These are phyloP conservation scores for Aureobasidium sp. DNA, from an alignment of 2,329 filamentous ascomycete species.

Conservation along the genomic window DNA sequence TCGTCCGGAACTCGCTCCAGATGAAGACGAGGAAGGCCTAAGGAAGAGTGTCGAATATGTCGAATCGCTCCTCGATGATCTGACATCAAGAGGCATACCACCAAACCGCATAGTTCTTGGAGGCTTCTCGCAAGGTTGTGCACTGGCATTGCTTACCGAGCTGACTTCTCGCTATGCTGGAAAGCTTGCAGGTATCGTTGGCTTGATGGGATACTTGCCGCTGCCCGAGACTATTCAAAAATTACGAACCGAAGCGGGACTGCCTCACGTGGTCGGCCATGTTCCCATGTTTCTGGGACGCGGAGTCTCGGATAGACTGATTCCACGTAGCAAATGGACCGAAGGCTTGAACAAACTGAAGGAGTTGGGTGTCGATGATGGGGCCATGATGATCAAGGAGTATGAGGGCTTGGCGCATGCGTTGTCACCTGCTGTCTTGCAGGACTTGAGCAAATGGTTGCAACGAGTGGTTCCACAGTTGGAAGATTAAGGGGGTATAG, in stretches of 20 bases:
- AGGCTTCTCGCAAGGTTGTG: constrained; percentile 42
- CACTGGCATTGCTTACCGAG: constrained; percentile 35
- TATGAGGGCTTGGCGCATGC: constrained; percentile 42
- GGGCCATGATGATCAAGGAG: constrained; percentile 32
- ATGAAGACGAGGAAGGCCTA: constrained; percentile 39
- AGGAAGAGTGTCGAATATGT: constrained; percentile 31
- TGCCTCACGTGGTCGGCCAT: constrained; percentile 26
- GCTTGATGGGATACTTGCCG: constrained; percentile 41
- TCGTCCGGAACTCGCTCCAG: constrained; percentile 35
- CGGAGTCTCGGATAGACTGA: constrained; percentile 38
- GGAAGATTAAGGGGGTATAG: constrained; percentile 16
- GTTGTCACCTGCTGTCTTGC: constrained; percentile 33
- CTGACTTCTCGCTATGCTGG: constrained; percentile 32
- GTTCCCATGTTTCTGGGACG: constrained; percentile 39
- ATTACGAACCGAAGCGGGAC: constrained; percentile 28
- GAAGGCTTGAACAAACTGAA: constrained; percentile 33
- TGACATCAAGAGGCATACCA: constrained; percentile 32
- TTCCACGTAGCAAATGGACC: constrained; percentile 36
- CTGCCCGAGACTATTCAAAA: constrained; percentile 30
- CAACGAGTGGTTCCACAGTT: constrained; percentile 32
- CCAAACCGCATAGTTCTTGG: constrained; percentile 36
- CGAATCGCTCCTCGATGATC: constrained; percentile 33
- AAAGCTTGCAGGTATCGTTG: constrained; percentile 32
- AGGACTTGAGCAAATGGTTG: constrained; percentile 37
- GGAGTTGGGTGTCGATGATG: constrained; percentile 31